Evolutionary conservation across 306 rosid genomes (phyloP), one percentile per base, ranked within the genome.

Genomic region (Sindora glabra): DNA sequence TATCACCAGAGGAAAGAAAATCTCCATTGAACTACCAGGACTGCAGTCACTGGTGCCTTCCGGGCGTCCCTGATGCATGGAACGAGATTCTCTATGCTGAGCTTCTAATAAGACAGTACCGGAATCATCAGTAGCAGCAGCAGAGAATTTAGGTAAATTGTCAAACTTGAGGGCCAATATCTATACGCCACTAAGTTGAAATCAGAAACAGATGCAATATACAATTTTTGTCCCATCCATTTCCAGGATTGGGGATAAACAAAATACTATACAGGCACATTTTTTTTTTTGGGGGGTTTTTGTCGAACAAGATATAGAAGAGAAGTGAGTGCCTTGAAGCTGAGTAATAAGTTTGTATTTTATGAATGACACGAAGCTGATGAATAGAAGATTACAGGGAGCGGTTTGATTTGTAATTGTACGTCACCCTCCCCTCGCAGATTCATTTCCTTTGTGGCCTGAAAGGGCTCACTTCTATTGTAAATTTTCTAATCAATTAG

Each of bases 11-110:
- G 54, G 99, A 92, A 73, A 71, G 74, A 48, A 79, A 41, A 71
- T 78, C 87, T 0, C 94, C 96, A 1, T 53, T 76, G 63, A 76
- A 64, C 58, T 81, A 15, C 78, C 99, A 92, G 65, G 99, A 92
- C 44, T 92, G 99, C 79, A 92, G 99, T 73, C 99, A 92, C 60
- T 92, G 99, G 99, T 92, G 99, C 77, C 99, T 92, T 71, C 99
- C 99, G 0, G 99, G 99, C 6, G 95, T 92, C 60, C 99, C 99
- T 6, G 99, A 92, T 51, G 24, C 80, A 0, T 92, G 99, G 99
- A 92, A 92, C 62, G 96, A 92, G 74, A 65, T 89, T 59, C 76
- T 92, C 61, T 89, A 72, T 38, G 89, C 96, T 0, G 86, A 89
- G 63, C 74, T 92, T 33, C 75, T 89, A 10, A 39, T 81, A 44